phyloP scores from a whole-genome alignment of 2,329 filamentous ascomycete species.

The Coniella lustricola region DNA sequence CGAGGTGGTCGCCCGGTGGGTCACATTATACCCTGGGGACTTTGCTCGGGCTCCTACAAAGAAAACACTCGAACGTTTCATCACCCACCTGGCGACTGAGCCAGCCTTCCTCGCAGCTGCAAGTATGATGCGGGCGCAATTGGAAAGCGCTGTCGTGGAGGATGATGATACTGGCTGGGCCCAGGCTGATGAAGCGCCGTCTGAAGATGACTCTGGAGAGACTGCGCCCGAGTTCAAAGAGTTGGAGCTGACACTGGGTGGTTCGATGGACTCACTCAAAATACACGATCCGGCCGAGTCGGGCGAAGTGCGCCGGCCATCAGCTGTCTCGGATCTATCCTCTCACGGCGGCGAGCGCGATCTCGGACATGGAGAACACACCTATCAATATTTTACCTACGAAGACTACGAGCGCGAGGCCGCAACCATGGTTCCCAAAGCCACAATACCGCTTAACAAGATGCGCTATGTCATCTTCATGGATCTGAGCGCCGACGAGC shows the following conservation, averaged over 20 bases:
- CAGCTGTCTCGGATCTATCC: conserved; percentile 36
- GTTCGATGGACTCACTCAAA: conserved; percentile 41
- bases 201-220: conserved; percentile 37
- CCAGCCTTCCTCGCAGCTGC: conserved; percentile 80
- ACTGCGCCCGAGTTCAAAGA: conserved; percentile 23
- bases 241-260: conserved; percentile 30
- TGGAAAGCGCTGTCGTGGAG: conserved; percentile 66
- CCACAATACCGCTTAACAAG: conserved; percentile 68
- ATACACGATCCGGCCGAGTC: conserved; percentile 35
- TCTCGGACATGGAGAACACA: conserved; percentile 30
- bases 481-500: conserved; percentile 74
- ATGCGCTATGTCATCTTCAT: conserved; percentile 86
- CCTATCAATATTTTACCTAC: conserved; percentile 56
- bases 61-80: conserved; percentile 66
- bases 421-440: conserved; percentile 60
- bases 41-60: conserved; percentile 75
- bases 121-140: conserved; percentile 72
- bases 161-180: conserved; percentile 94
- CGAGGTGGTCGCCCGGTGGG: conserved; percentile 81
- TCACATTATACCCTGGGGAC: conserved; percentile 83
- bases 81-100: conserved; percentile 64
- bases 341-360: conserved; percentile 34
- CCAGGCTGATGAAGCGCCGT: conserved; percentile 56
- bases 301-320: conserved; percentile 33
- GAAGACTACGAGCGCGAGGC: conserved; percentile 80